Percentiles rank a stretch among this genome's conserved stretches.
Evolutionary conservation across 768 basidiomycete genomes (phyloP).

Genomic region (Amanita inopinata): DNA sequence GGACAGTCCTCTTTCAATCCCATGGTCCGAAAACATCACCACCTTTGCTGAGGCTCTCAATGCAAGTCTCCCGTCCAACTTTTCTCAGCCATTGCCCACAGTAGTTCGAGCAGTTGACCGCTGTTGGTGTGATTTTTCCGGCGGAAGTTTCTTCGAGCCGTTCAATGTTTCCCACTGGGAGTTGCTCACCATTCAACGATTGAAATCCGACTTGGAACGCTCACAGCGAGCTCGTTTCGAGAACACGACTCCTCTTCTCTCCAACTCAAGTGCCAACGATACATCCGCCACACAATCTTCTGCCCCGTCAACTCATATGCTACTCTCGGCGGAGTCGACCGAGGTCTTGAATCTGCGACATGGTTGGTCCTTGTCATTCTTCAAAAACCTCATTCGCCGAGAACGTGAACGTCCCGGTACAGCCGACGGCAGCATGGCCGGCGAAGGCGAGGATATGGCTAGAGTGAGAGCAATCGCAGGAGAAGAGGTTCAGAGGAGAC

Average conservation of each 20-base stretch:
- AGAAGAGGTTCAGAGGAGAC: constrained; percentile 3
- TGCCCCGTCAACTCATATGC: constrained; percentile 6
- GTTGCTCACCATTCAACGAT: constrained; percentile 43
- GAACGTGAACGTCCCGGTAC: too few species aligned
- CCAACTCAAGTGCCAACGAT: too few species aligned
- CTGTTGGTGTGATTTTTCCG: constrained; percentile 79
- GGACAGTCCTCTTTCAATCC: constrained; percentile 48
- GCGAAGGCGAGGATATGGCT: too few species aligned
- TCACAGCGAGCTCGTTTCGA: constrained; percentile 15
- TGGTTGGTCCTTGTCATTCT: background rate
- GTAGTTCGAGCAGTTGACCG: constrained; percentile 64
- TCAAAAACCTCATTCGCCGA: background rate
- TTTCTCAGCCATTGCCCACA: constrained; percentile 35
- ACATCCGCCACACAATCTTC: constrained; percentile 2
- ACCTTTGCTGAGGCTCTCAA: constrained; percentile 64
- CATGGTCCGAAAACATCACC: constrained; percentile 63
- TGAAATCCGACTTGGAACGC: constrained; percentile 30
- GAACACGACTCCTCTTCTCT: constrained; percentile 12
- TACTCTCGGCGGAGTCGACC: constrained; percentile 2
- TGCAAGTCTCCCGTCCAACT: constrained; percentile 31
- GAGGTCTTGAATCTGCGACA: background rate
- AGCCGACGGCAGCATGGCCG: constrained; percentile 9
- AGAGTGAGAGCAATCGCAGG: too few species aligned
- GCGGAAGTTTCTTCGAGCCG: constrained; percentile 59
- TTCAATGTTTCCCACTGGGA: constrained; percentile 77